Evolutionary conservation across 306 rosid species (phyloP), one percentile per base, ranked within the genome.

Genomic region (Sicyos edulis): DNA sequence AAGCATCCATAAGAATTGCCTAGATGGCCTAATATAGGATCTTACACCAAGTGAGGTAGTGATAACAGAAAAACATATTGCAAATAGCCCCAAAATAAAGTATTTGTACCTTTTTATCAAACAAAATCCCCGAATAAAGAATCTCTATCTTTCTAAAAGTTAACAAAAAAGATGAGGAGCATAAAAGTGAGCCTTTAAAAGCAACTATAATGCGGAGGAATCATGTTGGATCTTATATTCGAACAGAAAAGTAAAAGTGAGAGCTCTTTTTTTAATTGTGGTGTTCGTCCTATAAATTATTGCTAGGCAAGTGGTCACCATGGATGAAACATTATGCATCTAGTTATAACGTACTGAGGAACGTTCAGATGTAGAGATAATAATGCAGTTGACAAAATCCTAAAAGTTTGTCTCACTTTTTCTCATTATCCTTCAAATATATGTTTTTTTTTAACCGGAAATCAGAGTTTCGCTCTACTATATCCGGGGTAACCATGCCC

Each of bases 171-270:
- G 7, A 1, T 0, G 45, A 1, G 45, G 45, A 40, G 45, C 45
- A 40, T 40, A 40, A 40, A 40, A 40, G 7, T 40, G 8, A 1
- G n/a, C 58, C 58, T 69, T 8, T 51, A 4, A 69, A 49, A 26
- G 58, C 20, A 16, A n/a, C 50, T 50, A 50, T 50, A 24, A 69
- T 24, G 73, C 24, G 24, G 24, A 15, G 58, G 73, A 69, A 67
- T 45, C 21, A 13, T 67, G 40, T 47, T 3, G 40, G 22, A 47
- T 37, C 20, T 47, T 12, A 67, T 67, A 67, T 47, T 45, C 19
- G 40, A 8, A 40, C 7, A 2, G 15, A 3, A 1, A 26, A 3
- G 1, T 26, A 26, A 26, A 3, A 22, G 54, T 21, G 15, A 2
- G 4, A 24, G 7, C 45, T 49, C 58, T 50, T 49, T 68, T 49